Percentiles rank a stretch among this genome's conserved stretches.
These are phyloP conservation scores for Podospora fimiseda DNA, from an alignment of 495 filamentous ascomycete species.

Conservation along the genomic window DNA sequence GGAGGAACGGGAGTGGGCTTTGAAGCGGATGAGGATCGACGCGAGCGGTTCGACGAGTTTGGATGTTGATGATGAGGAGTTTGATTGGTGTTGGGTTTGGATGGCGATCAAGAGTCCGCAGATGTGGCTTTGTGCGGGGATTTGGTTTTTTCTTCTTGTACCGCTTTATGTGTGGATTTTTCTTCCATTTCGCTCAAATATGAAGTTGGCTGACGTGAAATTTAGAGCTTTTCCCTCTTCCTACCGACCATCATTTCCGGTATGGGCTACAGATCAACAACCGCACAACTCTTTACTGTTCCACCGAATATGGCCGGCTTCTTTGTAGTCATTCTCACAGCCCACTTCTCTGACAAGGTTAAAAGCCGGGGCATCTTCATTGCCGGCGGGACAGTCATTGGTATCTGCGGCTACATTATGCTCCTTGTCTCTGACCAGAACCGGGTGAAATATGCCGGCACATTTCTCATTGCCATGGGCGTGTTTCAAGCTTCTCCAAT, in stretches of 20 bases:
- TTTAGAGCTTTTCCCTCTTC: constrained; percentile 27
- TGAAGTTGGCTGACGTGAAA: neutral
- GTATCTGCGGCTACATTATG: constrained; percentile 50
- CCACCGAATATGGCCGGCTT: constrained; percentile 49
- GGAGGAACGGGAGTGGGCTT: constrained; percentile 30
- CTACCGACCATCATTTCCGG: constrained; percentile 50
- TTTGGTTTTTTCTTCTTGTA: constrained; percentile 38
- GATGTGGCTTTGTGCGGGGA: constrained; percentile 33
- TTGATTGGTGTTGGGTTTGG: constrained; percentile 37
- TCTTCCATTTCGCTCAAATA: neutral
- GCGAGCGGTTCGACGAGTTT: constrained; percentile 31
- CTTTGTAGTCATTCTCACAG: constrained; percentile 38
- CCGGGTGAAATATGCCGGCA: constrained; percentile 52
- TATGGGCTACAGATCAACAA: constrained; percentile 44
- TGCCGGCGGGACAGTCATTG: constrained; percentile 38
- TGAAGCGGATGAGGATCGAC: constrained; percentile 37
- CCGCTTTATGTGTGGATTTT: constrained; percentile 26
- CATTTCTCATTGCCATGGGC: constrained; percentile 52
- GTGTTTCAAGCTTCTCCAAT: constrained; percentile 56
- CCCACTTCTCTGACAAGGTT: constrained; percentile 43
- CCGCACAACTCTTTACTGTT: constrained; percentile 50
- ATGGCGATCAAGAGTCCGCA: constrained; percentile 39
- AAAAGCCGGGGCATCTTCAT: constrained; percentile 48
- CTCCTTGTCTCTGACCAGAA: constrained; percentile 40
- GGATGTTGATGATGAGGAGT: constrained; percentile 39